Evolutionary conservation across 768 basidiomycete species (phyloP), one percentile per base, ranked within the genome.

Genomic region (Clitopilus hobsonii): DNA sequence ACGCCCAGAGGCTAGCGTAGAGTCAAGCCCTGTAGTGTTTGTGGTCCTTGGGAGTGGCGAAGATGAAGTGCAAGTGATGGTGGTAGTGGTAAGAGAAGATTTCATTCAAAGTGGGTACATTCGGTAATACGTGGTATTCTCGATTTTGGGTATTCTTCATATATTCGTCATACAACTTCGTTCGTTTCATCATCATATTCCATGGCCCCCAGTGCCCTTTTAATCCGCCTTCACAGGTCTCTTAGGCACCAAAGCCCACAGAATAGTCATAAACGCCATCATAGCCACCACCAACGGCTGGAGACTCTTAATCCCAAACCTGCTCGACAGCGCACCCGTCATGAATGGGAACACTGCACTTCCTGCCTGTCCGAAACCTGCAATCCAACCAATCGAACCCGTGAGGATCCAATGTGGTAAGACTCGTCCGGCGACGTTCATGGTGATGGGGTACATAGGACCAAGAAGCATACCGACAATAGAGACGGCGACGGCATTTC

Each of bases 301-400:
- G 54, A 88, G 64, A 57, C 75, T 79, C 54, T 73, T 70, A 38
- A 88, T 86, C 0, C 80, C 88, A 32, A 82, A 79, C 56, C 75
- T 82, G 23, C 76, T 75, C 5, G 89, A 80, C 23, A 91, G 77
- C 1, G 83, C 77, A 22, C 89, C 88, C 0, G 86, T 86, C 57
- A 89, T 76, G 60, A 91, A 89, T 0, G 90, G 89, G 4, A 91
- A 62, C 6, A 87, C 58, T 0, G 89, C 89, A 38, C 83, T 83
- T 16, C 89, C 89, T 2, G 86, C 82, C 63, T 86, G 84, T 0
- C 89, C 88, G 27, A 83, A 77, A 3, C 81, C 82, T 5, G 83
- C 82, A 26, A 86, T 83, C 84, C 84, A 86, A 7, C 85, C 85
- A 29, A 87, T 83, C 10, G 83, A 76, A 22, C 78, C 81, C 45